A percentile compares a stretch with the other conserved stretches of the same genome.
Evolutionary conservation across 257 asterid genomes (phyloP).

Genomic region (Solanum etuberosum): DNA sequence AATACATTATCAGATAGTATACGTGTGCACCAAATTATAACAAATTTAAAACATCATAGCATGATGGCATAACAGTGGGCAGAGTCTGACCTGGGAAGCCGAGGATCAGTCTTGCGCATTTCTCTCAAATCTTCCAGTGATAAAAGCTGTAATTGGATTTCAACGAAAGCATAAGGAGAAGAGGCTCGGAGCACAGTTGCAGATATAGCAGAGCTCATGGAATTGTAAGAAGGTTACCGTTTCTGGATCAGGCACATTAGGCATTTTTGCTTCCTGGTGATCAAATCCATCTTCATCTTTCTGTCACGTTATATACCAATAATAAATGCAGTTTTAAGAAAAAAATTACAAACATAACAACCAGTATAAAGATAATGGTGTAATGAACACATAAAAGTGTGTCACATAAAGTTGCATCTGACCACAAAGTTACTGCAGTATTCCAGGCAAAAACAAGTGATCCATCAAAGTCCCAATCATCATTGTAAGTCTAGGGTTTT

Average conservation of each 20-base stretch:
- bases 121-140: slow-evolving; percentile 89
- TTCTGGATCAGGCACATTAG: slow-evolving; percentile 71
- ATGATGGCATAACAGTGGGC: neutral
- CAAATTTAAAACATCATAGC: neutral
- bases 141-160: slow-evolving; percentile 46
- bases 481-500: neutral
- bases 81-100: slow-evolving; percentile 69
- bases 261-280: slow-evolving; percentile 77
- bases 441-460: neutral
- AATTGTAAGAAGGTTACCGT: slow-evolving; percentile 34
- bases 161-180: neutral
- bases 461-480: neutral
- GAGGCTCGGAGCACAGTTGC: neutral
- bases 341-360: neutral
- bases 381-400: neutral
- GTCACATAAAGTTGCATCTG: neutral
- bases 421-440: neutral
- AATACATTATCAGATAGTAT: neutral
- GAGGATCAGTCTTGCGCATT: slow-evolving; percentile 76
- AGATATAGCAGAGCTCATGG: slow-evolving; percentile 1
- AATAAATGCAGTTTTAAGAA: neutral
- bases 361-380: neutral
- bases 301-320: slow-evolving; percentile 24
- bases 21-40: neutral
- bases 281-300: slow-evolving; percentile 72